Evolutionary conservation across 805 yeast genomes (phyloP).

Genomic region (Kurtzmaniella fragi): DNA sequence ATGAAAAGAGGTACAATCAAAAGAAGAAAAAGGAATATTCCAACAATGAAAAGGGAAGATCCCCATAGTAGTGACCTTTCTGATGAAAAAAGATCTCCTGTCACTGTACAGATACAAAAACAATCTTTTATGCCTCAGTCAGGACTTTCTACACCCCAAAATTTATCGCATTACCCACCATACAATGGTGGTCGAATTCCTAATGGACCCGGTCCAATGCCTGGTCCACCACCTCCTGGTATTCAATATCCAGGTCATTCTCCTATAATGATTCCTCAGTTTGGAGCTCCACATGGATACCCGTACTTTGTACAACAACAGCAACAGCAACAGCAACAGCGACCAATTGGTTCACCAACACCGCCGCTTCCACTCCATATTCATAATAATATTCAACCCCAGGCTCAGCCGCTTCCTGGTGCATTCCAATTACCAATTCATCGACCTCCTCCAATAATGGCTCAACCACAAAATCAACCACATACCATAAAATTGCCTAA

Average conservation of each 20-base stretch:
- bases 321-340: conserved; percentile 2
- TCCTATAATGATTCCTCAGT: conserved; percentile 1
- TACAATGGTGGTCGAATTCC: conserved; percentile 34
- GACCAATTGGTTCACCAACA: background rate
- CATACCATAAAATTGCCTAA: conserved; percentile 1
- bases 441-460: conserved; percentile 1
- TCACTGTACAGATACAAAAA: background rate
- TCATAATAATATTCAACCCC: background rate
- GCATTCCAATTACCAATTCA: conserved; percentile 2
- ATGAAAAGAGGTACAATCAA: conserved; percentile 72
- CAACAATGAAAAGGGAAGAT: background rate
- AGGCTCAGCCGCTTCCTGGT: background rate
- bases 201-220: conserved; percentile 39
- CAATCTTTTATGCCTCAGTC: conserved; percentile 6
- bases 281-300: background rate
- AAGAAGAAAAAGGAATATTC: conserved; percentile 54
- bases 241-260: conserved; percentile 2
- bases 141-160: conserved; percentile 6
- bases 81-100: background rate
- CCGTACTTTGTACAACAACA: background rate
- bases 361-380: conserved; percentile 1
- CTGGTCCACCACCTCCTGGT: conserved; percentile 35
- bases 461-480: background rate
- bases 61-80: background rate
- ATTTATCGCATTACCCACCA: conserved; percentile 24